phyloP scores from a whole-genome alignment of 495 filamentous ascomycete genomes.

The Penicillium samsonianum region DNA sequence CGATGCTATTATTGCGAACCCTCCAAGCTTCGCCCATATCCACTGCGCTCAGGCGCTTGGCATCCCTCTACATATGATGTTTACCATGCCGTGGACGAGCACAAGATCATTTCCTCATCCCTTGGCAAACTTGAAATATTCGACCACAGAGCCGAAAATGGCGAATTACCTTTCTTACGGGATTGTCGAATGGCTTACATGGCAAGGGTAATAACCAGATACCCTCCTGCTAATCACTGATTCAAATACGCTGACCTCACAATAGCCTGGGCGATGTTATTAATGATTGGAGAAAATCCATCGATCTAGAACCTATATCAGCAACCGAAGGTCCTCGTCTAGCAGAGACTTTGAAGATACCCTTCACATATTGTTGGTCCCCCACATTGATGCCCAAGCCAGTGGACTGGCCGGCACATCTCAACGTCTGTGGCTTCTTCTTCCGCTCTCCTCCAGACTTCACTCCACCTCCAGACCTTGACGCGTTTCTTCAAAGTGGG shows the following conservation, averaged over 20 bases:
- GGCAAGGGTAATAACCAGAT: conserved; percentile 51
- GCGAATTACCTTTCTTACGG: conserved; percentile 58
- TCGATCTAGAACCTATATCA: conserved; percentile 50
- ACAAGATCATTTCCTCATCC: conserved; percentile 57
- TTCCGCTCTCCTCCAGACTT: conserved; percentile 50
- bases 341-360: conserved; percentile 46
- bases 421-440: conserved; percentile 57
- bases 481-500: conserved; percentile 50
- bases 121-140: conserved; percentile 51
- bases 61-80: conserved; percentile 63
- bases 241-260: background rate
- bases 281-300: conserved; percentile 49
- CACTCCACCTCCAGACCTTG: conserved; percentile 48
- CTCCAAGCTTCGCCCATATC: conserved; percentile 60
- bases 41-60: conserved; percentile 59
- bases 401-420: conserved; percentile 54
- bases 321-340: conserved; percentile 26
- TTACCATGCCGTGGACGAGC: conserved; percentile 57
- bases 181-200: conserved; percentile 60
- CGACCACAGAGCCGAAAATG: conserved; percentile 39
- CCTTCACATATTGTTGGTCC: conserved; percentile 63
- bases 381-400: conserved; percentile 59
- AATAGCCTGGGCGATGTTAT: conserved; percentile 52
- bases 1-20: conserved; percentile 64
- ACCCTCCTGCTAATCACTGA: background rate